These are phyloP conservation scores for Penicillium sp. DNA, from an alignment of 2,329 filamentous ascomycete species.

Conservation along the genomic window DNA sequence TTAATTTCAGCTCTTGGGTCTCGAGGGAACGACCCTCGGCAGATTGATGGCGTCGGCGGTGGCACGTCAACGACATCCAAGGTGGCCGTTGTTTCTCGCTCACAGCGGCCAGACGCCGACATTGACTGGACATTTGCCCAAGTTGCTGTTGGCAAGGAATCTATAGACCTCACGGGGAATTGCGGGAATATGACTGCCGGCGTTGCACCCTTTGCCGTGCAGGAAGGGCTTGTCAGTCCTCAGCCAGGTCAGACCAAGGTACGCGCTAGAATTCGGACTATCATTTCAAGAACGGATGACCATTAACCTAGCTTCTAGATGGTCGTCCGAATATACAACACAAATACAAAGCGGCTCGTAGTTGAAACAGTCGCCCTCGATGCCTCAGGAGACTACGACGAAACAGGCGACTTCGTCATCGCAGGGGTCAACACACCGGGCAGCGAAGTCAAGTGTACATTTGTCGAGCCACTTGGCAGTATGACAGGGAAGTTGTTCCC, in stretches of 20 bases:
- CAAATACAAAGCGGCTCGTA: constrained; percentile 68
- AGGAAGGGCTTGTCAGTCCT: constrained; percentile 55
- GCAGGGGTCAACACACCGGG: constrained; percentile 63
- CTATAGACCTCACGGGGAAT: constrained; percentile 68
- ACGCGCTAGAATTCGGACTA: background rate
- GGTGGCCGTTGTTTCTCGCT: constrained; percentile 65
- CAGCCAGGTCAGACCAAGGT: background rate
- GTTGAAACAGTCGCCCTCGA: constrained; percentile 58
- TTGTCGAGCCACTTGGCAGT: constrained; percentile 63
- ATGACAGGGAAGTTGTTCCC: constrained; percentile 66
- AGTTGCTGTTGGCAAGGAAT: constrained; percentile 63
- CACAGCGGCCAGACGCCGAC: constrained; percentile 53
- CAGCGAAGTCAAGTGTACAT: constrained; percentile 61
- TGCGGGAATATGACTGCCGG: constrained; percentile 72
- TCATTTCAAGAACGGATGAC: background rate
- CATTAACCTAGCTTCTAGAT: constrained; percentile 32
- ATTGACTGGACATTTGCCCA: constrained; percentile 73
- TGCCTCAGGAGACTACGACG: constrained; percentile 39
- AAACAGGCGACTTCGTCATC: constrained; percentile 60
- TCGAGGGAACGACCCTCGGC: constrained; percentile 32
- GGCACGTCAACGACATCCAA: constrained; percentile 68
- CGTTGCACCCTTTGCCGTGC: constrained; percentile 66
- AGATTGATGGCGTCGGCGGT: constrained; percentile 71
- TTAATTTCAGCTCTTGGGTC: constrained; percentile 7
- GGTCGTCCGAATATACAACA: constrained; percentile 67